Base-by-base conservation (phyloP, 1,139 yeast species). In the Geotrichum macrosporum region DNA sequence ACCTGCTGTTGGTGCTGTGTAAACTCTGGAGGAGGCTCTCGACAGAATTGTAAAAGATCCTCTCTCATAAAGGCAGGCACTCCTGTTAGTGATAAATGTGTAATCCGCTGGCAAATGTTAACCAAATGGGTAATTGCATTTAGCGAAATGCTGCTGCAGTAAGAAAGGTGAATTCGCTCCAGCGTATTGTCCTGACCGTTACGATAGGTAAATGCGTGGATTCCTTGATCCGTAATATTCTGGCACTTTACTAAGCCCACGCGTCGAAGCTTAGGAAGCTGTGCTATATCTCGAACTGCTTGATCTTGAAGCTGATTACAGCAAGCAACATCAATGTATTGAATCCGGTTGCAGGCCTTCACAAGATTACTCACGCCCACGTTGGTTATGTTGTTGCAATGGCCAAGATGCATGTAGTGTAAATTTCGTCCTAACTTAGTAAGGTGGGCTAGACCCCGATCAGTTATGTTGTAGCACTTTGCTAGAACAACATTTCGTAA, bases 261-360 rank as follows among this genome's bases (percentile, higher is more conserved):
- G 66, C 98, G 78, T 59, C 94, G 78, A 56, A 92, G 73, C 59
- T 84, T 81, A 10, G 94, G 89, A 54, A 92, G 71, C 46, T 77
- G 77, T 2, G 95, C 80, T 55, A 92, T 70, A 59, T 84, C 95
- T 44, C 78, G 76, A 42, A 92, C 77, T 0, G 96, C 82, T 62
- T 80, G 77, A 67, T 92, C 89, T 1, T 97, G 88, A 49, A 92
- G 73, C 64, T 87, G 95, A 2, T 84, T 75, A 64, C 98, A 92
- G 64, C 96, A 88, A 18, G 97, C 97, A 55, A 92, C 77, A 68
- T 92, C 98, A 55, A 92, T 87, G 64, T 89, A 92, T 59, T 87
- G 95, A 48, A 92, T 78, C 52, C 96, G 73, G 51, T 83, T 87
- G 62, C 98, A 92, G 48, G 77, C 75, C 57, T 84, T 76, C 18